Conservation (phyloP, 495 filamentous ascomycete species). For the Neurospora terricola region DNA sequence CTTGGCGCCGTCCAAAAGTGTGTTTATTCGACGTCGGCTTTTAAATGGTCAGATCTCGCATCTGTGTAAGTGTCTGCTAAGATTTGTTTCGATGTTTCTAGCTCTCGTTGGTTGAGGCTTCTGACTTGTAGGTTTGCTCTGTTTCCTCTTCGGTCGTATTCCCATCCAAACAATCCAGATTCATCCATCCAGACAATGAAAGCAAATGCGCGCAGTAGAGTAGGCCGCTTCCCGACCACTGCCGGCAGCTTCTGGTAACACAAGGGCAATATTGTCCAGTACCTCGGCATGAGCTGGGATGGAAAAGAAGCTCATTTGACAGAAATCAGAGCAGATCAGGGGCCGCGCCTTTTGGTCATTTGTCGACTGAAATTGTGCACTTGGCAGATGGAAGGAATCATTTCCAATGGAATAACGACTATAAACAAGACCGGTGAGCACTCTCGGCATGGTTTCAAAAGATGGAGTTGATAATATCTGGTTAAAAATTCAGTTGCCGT, state of each 20-base stretch:
- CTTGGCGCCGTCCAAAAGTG: neutral
- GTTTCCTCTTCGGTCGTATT: neutral
- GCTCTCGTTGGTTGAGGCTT: neutral
- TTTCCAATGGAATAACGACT: neutral
- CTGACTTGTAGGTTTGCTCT: neutral
- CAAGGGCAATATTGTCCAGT: neutral
- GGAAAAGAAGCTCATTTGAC: neutral
- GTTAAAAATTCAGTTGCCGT: neutral
- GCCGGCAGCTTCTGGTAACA: neutral
- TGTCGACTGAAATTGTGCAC: neutral
- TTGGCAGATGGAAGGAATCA: neutral
- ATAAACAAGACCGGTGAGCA: neutral
- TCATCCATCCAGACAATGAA: neutral
- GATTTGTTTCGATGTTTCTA: neutral
- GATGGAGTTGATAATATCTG: neutral
- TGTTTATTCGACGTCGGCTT: neutral
- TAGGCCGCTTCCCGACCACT: neutral
- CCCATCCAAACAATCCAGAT: neutral
- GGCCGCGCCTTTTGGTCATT: neutral
- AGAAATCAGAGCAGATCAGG: conserved; percentile 4
- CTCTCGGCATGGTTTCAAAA: neutral
- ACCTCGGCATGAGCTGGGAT: neutral
- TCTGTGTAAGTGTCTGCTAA: neutral
- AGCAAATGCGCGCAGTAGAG: neutral
- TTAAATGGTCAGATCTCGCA: neutral